Percentiles rank a stretch among this genome's conserved stretches.
Conservation (phyloP, 306 rosid genomes). For the Rubus idaeus region DNA sequence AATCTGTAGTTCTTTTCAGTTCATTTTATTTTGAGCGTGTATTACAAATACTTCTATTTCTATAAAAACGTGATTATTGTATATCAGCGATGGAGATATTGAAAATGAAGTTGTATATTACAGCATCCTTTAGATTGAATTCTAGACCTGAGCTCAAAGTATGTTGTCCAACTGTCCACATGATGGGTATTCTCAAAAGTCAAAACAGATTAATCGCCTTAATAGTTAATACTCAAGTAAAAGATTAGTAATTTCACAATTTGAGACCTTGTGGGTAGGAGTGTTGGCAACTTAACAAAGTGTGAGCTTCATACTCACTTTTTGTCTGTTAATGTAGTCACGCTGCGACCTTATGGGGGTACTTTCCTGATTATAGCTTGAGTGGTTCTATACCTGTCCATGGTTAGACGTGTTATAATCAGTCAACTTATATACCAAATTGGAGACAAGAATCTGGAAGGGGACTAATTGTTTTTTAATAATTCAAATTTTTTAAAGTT, state of each 20-base stretch:
- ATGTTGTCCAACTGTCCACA: neutral
- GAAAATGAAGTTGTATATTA: neutral
- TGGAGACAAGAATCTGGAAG: neutral
- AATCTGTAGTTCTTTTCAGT: conserved; percentile 4
- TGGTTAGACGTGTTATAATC: neutral
- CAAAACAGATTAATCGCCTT: neutral
- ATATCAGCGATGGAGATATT: neutral
- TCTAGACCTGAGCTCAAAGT: neutral
- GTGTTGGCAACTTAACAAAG: neutral
- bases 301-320: neutral
- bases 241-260: neutral
- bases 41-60: neutral
- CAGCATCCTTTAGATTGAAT: neutral
- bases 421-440: neutral
- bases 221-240: neutral
- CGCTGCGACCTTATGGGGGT: neutral
- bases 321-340: neutral
- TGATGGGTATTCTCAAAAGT: neutral
- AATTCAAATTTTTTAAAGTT: too few relatives aligned
- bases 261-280: neutral
- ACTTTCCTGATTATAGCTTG: neutral
- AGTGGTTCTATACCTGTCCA: neutral
- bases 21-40: neutral
- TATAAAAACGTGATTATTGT: neutral
- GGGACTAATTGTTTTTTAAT: too few relatives aligned